Conservation (phyloP, 352 stramenopile genomes). For the Globisporangium barbulae region DNA sequence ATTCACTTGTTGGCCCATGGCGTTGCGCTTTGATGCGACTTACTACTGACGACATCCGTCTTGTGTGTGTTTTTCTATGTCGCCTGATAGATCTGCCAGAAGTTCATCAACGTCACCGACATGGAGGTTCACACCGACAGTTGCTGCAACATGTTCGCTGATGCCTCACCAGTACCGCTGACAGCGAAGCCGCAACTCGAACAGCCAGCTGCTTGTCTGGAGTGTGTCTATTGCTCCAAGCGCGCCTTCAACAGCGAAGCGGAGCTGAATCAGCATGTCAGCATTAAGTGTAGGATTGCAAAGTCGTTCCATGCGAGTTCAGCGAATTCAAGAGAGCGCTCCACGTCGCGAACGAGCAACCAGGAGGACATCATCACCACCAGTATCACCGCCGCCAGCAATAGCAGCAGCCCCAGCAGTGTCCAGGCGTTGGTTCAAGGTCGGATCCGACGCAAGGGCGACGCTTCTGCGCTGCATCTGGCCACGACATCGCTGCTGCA, state of each 20-base stretch:
- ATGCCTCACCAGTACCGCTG: background rate
- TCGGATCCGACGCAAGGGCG: constrained; percentile 30
- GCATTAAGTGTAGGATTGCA: constrained; percentile 35
- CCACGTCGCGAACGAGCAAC: constrained; percentile 1
- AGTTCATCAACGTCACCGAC: constrained; percentile 44
- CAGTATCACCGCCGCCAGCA: background rate
- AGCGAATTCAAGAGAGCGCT: background rate
- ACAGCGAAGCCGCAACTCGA: background rate
- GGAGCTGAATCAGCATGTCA: constrained; percentile 30
- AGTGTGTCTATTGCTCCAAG: constrained; percentile 51
- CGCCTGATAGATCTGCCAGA: constrained; percentile 31
- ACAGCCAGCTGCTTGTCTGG: background rate
- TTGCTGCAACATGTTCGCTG: constrained; percentile 9
- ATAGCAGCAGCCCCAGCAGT: background rate
- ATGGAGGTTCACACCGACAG: constrained; percentile 22
- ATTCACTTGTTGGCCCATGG: background rate
- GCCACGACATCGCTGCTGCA: background rate
- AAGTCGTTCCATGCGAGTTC: constrained; percentile 24
- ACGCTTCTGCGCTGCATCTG: constrained; percentile 16
- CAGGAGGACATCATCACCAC: background rate
- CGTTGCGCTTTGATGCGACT: no score
- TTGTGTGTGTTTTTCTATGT: background rate
- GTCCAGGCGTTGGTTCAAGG: constrained; percentile 24
- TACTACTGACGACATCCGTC: no score
- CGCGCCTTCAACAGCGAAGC: constrained; percentile 21